Evolutionary conservation across 129 eudicot genomes (phyloP).

Genomic region (Flaveria robusta): DNA sequence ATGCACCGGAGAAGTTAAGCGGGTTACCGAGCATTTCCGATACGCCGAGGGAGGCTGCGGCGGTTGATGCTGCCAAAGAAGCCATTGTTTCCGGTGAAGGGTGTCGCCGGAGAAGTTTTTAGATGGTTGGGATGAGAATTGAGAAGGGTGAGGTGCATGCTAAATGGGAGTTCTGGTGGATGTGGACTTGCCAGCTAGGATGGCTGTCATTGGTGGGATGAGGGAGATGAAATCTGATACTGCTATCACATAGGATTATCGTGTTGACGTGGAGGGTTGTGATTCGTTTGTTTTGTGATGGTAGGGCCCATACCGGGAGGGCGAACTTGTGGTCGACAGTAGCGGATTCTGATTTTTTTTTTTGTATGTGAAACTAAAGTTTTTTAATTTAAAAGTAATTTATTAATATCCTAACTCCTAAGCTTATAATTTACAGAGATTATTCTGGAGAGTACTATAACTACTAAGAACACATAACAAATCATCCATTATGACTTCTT

Average conservation of each 20-base stretch:
- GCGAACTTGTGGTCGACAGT: constrained; percentile 7
- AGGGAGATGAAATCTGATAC: constrained; percentile 60
- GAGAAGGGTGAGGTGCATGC: constrained; percentile 25
- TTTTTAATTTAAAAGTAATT: too few species aligned
- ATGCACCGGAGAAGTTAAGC: constrained; percentile 43
- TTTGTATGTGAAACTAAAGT: too few species aligned
- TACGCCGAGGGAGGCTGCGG: constrained; percentile 34
- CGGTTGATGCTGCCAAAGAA: constrained; percentile 59
- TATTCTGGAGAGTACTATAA: too few species aligned
- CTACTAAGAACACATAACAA: too few species aligned
- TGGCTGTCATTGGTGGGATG: constrained; percentile 51
- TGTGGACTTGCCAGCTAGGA: constrained; percentile 60
- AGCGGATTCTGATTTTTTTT: too few species aligned
- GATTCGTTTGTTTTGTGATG: constrained; percentile 26
- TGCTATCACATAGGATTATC: constrained; percentile 37
- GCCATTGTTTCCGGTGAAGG: constrained; percentile 52
- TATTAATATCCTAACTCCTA: too few species aligned
- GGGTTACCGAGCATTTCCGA: constrained; percentile 72
- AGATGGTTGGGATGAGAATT: constrained; percentile 25
- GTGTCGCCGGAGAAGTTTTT: constrained; percentile 33
- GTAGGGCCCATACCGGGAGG: background rate
- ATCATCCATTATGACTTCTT: too few species aligned
- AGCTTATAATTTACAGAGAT: too few species aligned
- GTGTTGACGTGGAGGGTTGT: constrained; percentile 45
- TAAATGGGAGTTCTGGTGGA: constrained; percentile 70